A percentile compares a stretch with the other conserved stretches of the same genome.
These are phyloP conservation scores for Talaromyces sp. DNA, from an alignment of 2,329 filamentous ascomycete species.

Conservation along the genomic window DNA sequence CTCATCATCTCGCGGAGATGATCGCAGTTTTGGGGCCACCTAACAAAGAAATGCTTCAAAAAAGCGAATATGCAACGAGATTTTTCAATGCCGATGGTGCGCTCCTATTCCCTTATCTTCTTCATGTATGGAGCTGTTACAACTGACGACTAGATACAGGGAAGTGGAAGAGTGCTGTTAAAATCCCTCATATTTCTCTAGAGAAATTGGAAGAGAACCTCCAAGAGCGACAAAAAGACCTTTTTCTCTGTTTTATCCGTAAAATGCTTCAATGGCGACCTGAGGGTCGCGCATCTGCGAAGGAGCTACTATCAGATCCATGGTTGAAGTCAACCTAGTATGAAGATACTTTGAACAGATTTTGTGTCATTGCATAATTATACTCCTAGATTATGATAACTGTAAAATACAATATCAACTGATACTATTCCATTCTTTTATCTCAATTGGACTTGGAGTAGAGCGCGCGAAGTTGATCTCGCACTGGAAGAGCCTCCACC, in stretches of 20 bases:
- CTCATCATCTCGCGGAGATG: constrained; percentile 39
- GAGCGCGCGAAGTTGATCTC: no score
- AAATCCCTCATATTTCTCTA: constrained; percentile 15
- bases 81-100: constrained; percentile 23
- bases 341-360: no score
- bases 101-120: not conserved
- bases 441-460: no score
- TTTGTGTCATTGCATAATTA: no score
- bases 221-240: constrained; percentile 6
- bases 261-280: constrained; percentile 25
- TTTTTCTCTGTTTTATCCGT: constrained; percentile 24
- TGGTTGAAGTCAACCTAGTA: constrained; percentile 27
- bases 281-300: constrained; percentile 19
- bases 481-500: no score
- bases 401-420: no score
- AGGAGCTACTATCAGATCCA: constrained; percentile 21
- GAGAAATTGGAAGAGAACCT: constrained; percentile 21
- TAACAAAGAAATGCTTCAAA: constrained; percentile 35
- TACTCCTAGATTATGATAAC: no score
- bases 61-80: constrained; percentile 28
- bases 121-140: not conserved
- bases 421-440: no score
- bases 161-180: constrained; percentile 15
- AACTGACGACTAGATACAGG: constrained; percentile 14
- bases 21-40: constrained; percentile 44